These are phyloP conservation scores for Metschnikowia continentalis DNA, from an alignment of 805 yeast genomes.

Conservation along the genomic window DNA sequence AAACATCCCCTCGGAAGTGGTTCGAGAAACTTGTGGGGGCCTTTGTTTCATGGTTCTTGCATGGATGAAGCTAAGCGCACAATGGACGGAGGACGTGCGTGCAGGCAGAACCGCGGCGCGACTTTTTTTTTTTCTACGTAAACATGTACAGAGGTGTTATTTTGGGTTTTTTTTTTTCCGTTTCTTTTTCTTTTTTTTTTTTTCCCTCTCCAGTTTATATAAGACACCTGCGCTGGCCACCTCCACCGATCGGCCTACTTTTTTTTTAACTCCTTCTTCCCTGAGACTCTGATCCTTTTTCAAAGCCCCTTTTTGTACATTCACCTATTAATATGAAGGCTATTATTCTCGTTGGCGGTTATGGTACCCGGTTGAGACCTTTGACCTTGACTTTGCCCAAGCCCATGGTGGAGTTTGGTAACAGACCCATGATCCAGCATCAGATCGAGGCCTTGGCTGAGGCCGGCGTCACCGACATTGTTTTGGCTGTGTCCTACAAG, in stretches of 20 bases:
- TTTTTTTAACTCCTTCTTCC: conserved; percentile 7
- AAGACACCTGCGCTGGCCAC: conserved; percentile 4
- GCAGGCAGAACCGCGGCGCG: conserved; percentile 6
- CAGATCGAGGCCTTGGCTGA: conserved; percentile 97
- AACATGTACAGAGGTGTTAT: conserved; percentile 10
- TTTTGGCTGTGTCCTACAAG: conserved; percentile 97
- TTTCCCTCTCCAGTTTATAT: conserved; percentile 5
- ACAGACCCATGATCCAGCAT: conserved; percentile 98
- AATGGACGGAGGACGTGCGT: background rate
- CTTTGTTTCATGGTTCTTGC: background rate
- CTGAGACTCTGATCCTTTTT: conserved; percentile 5
- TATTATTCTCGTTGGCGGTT: conserved; percentile 97
- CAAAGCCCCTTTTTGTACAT: background rate
- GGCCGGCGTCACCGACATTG: conserved; percentile 99
- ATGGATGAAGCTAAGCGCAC: background rate
- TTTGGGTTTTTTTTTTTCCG: conserved; percentile 7
- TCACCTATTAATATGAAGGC: conserved; percentile 65
- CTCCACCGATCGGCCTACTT: background rate
- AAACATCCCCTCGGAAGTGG: background rate
- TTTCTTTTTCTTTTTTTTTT: conserved; percentile 3
- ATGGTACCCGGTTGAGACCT: conserved; percentile 99
- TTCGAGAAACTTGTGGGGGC: background rate
- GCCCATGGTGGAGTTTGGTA: conserved; percentile 96
- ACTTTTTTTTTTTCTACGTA: conserved; percentile 9
- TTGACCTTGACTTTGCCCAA: conserved; percentile 91